phyloP scores from a whole-genome alignment of 164 flowering plant genomes.

The Vitis riparia region DNA sequence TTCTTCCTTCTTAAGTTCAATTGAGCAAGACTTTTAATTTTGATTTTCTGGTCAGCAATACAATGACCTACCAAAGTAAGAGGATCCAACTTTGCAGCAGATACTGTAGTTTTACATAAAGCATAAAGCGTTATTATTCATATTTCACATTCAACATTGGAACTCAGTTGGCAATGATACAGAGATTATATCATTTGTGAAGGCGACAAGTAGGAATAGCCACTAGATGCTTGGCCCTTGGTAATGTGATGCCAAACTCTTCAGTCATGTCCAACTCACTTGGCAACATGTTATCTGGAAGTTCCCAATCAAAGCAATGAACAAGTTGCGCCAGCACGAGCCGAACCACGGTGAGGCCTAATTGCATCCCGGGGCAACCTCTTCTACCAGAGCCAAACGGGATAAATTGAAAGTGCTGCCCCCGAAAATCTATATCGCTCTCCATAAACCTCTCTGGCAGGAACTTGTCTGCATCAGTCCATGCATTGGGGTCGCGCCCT shows the following conservation, averaged over 20 bases:
- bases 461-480: slow-evolving; percentile 20
- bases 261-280: slow-evolving; percentile 22
- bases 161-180: too few relatives aligned
- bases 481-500: slow-evolving; percentile 14
- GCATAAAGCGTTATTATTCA: too few relatives aligned
- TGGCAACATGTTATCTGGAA: slow-evolving; percentile 8
- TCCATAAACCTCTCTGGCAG: slow-evolving; percentile 20
- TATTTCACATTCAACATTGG: too few relatives aligned
- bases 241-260: slow-evolving; percentile 8
- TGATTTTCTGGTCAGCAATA: too few relatives aligned
- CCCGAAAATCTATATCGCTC: slow-evolving; percentile 12
- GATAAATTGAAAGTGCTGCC: slow-evolving; percentile 17
- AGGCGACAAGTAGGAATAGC: slow-evolving; percentile 12
- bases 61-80: too few relatives aligned
- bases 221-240: slow-evolving; percentile 11
- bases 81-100: too few relatives aligned
- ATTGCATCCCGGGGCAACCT: slow-evolving; percentile 22
- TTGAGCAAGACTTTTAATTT: too few relatives aligned
- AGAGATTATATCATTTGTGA: too few relatives aligned
- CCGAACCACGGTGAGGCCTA: slow-evolving; percentile 13
- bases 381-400: slow-evolving; percentile 26
- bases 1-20: too few relatives aligned
- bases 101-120: too few relatives aligned
- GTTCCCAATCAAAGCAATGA: slow-evolving; percentile 26
- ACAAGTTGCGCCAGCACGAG: slow-evolving; percentile 14